phyloP scores from a whole-genome alignment of 441 rosid genomes.

The Erodium chrysanthum region DNA sequence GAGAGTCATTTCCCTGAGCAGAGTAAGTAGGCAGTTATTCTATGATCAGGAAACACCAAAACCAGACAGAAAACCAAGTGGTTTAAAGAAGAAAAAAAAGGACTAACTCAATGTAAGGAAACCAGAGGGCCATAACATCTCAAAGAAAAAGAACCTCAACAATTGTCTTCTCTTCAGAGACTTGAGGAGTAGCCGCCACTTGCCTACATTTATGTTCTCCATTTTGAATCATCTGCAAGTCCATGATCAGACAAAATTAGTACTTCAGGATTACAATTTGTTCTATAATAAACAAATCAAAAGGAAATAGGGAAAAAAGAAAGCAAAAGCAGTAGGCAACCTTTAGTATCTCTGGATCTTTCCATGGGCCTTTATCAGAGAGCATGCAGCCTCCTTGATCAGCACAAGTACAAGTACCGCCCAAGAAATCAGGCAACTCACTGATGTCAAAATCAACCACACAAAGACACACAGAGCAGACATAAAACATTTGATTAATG shows the following conservation, averaged over 20 bases:
- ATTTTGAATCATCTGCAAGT: conserved; percentile 54
- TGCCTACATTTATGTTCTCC: conserved; percentile 49
- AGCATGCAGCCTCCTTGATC: conserved; percentile 83
- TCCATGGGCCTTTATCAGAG: conserved; percentile 96
- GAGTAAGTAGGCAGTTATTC: conserved; percentile 8
- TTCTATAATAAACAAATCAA: not conserved
- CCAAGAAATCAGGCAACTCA: conserved; percentile 88
- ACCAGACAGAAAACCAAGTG: not conserved
- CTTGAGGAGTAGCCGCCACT: conserved; percentile 18
- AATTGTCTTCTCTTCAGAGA: conserved; percentile 33
- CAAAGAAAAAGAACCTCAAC: conserved; percentile 27
- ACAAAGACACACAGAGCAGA: not conserved
- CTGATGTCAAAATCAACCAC: conserved; percentile 25
- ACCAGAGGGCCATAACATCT: conserved; percentile 1
- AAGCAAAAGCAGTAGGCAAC: conserved; percentile 22
- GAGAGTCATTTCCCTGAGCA: conserved; percentile 30
- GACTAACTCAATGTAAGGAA: not conserved
- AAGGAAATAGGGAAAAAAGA: not conserved
- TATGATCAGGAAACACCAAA: not conserved
- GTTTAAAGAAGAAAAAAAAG: not conserved
- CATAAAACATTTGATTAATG: not conserved
- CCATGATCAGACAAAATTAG: conserved; percentile 13
- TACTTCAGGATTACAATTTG: conserved; percentile 7
- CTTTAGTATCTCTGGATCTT: conserved; percentile 61
- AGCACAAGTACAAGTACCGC: conserved; percentile 86